These are phyloP conservation scores for Pythium volutum DNA, from an alignment of 352 stramenopile species.

Conservation along the genomic window DNA sequence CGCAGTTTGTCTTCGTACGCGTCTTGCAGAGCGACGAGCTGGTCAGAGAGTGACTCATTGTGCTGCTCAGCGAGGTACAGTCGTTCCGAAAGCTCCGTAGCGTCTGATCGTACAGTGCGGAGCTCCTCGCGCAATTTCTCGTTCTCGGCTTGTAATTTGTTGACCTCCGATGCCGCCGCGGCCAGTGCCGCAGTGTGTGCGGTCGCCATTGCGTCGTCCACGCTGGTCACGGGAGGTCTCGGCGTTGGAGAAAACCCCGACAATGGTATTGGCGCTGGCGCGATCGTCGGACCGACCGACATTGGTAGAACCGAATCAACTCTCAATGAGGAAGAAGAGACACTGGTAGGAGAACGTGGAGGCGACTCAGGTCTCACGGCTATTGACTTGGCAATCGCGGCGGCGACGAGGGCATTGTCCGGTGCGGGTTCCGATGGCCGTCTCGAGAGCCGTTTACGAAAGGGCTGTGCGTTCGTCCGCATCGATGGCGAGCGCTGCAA, in stretches of 20 bases:
- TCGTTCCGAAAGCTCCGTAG: constrained; percentile 37
- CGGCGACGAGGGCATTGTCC: background rate
- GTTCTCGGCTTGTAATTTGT: constrained; percentile 20
- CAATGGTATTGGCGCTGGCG: background rate
- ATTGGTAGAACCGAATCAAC: background rate
- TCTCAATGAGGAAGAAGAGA: background rate
- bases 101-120: constrained; percentile 13
- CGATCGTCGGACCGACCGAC: background rate
- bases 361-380: constrained; percentile 10
- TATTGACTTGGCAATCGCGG: background rate
- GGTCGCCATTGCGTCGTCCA: background rate
- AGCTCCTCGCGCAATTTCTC: constrained; percentile 25
- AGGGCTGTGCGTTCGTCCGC: constrained; percentile 2
- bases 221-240: background rate
- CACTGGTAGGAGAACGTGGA: constrained; percentile 1
- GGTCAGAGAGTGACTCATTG: constrained; percentile 35
- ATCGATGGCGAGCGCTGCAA: constrained; percentile 23
- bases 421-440: constrained; percentile 15
- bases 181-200: background rate
- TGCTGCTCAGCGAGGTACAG: constrained; percentile 34
- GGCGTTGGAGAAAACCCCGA: background rate
- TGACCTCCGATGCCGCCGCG: background rate
- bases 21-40: constrained; percentile 44
- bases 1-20: constrained; percentile 43
- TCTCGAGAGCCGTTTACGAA: constrained; percentile 15